These are phyloP conservation scores for Anthostomella pinea DNA, from an alignment of 2,329 filamentous ascomycete genomes.

Conservation along the genomic window DNA sequence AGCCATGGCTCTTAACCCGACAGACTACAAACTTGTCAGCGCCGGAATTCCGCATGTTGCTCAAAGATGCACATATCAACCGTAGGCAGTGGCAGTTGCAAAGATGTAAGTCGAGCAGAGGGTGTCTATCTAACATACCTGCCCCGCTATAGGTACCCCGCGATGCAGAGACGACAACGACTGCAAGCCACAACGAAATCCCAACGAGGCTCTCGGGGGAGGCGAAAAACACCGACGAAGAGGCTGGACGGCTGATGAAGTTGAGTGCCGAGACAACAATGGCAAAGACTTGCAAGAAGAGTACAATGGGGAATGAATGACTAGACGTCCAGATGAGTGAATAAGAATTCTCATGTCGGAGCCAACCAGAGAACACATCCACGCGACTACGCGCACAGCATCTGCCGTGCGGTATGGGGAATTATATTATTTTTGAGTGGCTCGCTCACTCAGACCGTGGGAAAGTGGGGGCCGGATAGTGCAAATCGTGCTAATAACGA, in stretches of 20 bases:
- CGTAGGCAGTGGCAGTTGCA: too few species aligned
- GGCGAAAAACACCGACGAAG: slow-evolving; percentile 2
- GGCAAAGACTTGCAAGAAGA: slow-evolving; percentile 11
- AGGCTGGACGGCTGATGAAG: not conserved
- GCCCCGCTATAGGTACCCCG: slow-evolving; percentile 21
- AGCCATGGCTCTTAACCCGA: slow-evolving; percentile 35
- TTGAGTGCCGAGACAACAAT: slow-evolving; percentile 2
- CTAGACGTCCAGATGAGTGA: slow-evolving; percentile 14
- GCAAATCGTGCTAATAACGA: too few species aligned
- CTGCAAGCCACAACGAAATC: not conserved
- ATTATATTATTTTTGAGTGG: too few species aligned
- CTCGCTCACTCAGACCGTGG: too few species aligned
- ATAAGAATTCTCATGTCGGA: slow-evolving; percentile 15
- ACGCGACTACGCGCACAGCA: slow-evolving; percentile 9
- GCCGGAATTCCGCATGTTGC: not conserved
- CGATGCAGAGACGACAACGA: slow-evolving; percentile 12
- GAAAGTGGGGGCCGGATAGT: too few species aligned
- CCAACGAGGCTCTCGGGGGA: slow-evolving; percentile 2
- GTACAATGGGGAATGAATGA: slow-evolving; percentile 17
- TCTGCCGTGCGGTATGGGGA: too few species aligned
- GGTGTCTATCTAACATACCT: slow-evolving; percentile 15
- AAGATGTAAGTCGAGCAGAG: slow-evolving; percentile 5
- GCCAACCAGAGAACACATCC: slow-evolving; percentile 7
- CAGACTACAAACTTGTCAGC: slow-evolving; percentile 9
- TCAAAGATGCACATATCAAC: too few species aligned